These are phyloP conservation scores for Hebeloma cylindrosporum DNA, from an alignment of 768 basidiomycete genomes.

Conservation along the genomic window DNA sequence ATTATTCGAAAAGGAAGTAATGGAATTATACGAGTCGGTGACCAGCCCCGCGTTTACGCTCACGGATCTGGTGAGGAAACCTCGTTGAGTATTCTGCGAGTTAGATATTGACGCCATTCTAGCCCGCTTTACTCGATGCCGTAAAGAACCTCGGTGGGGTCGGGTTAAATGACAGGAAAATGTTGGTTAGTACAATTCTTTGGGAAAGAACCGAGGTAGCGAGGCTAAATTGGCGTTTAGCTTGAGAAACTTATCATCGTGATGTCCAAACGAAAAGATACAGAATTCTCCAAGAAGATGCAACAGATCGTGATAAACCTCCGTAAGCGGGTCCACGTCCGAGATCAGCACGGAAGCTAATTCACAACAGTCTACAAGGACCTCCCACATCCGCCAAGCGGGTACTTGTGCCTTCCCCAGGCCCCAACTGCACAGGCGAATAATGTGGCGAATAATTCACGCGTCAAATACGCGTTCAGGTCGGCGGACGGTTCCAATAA, in stretches of 20 bases:
- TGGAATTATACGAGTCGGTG: conserved; percentile 30
- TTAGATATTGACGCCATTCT: not conserved
- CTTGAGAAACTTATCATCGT: conserved; percentile 61
- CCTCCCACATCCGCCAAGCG: conserved; percentile 70
- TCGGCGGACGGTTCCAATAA: conserved; percentile 62
- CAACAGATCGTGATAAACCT: conserved; percentile 54
- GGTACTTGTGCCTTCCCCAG: conserved; percentile 41
- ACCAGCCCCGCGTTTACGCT: conserved; percentile 26
- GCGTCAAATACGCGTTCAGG: conserved; percentile 52
- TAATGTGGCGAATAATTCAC: conserved; percentile 10
- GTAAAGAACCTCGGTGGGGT: conserved; percentile 37
- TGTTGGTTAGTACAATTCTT: conserved; percentile 47
- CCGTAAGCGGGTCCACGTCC: conserved; percentile 41
- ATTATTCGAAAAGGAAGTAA: conserved; percentile 24
- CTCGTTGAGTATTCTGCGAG: not conserved
- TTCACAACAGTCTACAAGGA: conserved; percentile 65
- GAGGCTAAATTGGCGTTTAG: conserved; percentile 28
- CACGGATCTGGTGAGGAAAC: conserved; percentile 31
- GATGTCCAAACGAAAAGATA: conserved; percentile 52
- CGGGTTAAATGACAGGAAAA: conserved; percentile 58
- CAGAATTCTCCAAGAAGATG: conserved; percentile 33
- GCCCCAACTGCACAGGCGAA: conserved; percentile 8
- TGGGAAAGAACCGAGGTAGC: not conserved
- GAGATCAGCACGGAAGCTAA: conserved; percentile 16
- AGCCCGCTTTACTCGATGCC: conserved; percentile 54